These are phyloP conservation scores for Chlorella sp. DNA, from an alignment of 139 green algal genomes.

Conservation along the genomic window DNA sequence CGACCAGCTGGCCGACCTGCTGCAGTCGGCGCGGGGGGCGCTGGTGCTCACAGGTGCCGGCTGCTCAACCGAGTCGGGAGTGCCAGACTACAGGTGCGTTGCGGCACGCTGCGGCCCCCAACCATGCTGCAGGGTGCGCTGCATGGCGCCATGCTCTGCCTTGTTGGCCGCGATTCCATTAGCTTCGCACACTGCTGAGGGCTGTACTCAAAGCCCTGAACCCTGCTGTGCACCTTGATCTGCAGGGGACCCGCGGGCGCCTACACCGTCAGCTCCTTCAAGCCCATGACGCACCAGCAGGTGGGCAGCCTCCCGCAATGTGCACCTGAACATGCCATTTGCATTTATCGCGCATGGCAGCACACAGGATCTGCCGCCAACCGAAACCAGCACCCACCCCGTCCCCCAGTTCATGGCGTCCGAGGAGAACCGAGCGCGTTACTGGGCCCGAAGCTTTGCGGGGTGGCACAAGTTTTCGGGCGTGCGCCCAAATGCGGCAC, in stretches of 20 bases:
- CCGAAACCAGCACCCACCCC: too few species aligned
- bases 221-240: too few species aligned
- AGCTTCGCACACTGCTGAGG: conserved; percentile 28
- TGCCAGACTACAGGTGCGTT: conserved; percentile 86
- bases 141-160: too few species aligned
- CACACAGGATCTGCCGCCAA: neutral
- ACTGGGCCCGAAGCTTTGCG: conserved; percentile 90
- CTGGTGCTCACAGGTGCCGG: conserved; percentile 62
- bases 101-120: too few species aligned
- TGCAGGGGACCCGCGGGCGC: conserved; percentile 73
- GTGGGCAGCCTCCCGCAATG: conserved; percentile 4
- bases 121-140: too few species aligned
- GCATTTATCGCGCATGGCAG: neutral
- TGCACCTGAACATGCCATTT: neutral
- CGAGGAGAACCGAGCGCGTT: conserved; percentile 64
- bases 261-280: conserved; percentile 64
- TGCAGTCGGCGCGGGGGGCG: conserved; percentile 24
- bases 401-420: conserved; percentile 82
- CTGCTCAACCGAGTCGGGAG: conserved; percentile 73
- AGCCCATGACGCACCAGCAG: conserved; percentile 92
- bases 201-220: conserved; percentile 22
- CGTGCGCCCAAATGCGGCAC: conserved; percentile 72
- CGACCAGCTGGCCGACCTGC: conserved; percentile 55
- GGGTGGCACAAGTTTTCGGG: conserved; percentile 85
- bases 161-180: too few species aligned